Percentiles rank a stretch among this genome's conserved stretches.
These are phyloP conservation scores for Trametes villosa DNA, from an alignment of 768 basidiomycete species.

Conservation along the genomic window DNA sequence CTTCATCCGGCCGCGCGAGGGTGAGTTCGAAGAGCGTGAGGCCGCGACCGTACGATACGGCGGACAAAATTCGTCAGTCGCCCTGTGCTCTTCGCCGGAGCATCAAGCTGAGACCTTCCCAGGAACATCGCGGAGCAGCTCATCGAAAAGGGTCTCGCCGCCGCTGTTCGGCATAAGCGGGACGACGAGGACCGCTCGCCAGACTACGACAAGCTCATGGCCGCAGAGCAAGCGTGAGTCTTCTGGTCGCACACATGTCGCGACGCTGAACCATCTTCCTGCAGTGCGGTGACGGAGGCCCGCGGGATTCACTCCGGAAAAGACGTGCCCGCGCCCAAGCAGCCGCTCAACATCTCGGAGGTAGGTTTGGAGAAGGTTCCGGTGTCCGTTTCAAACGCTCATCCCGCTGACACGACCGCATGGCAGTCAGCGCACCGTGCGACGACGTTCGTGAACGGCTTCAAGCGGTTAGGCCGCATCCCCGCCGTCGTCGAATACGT, in stretches of 20 bases:
- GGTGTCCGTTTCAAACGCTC: background rate
- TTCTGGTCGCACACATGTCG: background rate
- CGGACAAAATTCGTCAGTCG: slow-evolving; percentile 72
- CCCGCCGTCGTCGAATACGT: slow-evolving; percentile 92
- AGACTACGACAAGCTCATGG: slow-evolving; percentile 95
- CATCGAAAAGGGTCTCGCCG: slow-evolving; percentile 91
- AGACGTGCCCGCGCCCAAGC: slow-evolving; percentile 77
- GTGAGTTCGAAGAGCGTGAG: slow-evolving; percentile 92
- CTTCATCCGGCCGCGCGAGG: slow-evolving; percentile 89
- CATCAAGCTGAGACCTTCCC: slow-evolving; percentile 4
- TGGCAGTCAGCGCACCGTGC: slow-evolving; percentile 55
- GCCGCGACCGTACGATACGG: slow-evolving; percentile 89
- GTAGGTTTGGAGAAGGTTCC: slow-evolving; percentile 54
- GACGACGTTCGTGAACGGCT: slow-evolving; percentile 83
- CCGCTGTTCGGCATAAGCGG: slow-evolving; percentile 87
- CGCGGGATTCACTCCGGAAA: slow-evolving; percentile 94
- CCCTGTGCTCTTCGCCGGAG: background rate
- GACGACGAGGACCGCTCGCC: slow-evolving; percentile 97
- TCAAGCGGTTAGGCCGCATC: slow-evolving; percentile 87
- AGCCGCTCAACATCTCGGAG: slow-evolving; percentile 92
- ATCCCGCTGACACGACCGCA: background rate
- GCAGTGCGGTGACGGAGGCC: slow-evolving; percentile 74
- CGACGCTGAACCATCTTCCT: slow-evolving; percentile 14
- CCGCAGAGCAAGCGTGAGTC: slow-evolving; percentile 88
- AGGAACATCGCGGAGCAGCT: slow-evolving; percentile 94